phyloP scores from a whole-genome alignment of 352 stramenopile species.

The Globisporangium cylindrosporum region DNA sequence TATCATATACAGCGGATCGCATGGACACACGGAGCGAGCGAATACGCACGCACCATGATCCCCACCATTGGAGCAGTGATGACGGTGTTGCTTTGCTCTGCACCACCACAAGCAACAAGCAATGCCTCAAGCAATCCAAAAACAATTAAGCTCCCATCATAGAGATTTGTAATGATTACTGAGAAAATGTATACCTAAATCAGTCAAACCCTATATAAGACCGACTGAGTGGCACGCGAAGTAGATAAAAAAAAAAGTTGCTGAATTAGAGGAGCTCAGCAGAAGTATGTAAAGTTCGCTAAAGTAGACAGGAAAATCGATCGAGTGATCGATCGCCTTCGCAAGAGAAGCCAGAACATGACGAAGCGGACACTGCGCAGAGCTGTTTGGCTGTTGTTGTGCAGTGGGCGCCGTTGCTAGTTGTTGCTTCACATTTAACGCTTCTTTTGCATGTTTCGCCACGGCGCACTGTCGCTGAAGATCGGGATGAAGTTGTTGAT shows the following conservation, averaged over 20 bases:
- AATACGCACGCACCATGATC: constrained; percentile 15
- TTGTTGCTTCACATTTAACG: constrained; percentile 19
- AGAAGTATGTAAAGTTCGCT: constrained; percentile 5
- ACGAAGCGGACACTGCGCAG: background rate
- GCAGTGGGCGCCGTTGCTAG: background rate
- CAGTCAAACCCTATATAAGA: background rate
- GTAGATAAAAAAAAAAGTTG: background rate
- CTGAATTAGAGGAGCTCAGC: background rate
- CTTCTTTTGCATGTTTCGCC: constrained; percentile 76
- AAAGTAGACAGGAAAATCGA: constrained; percentile 4
- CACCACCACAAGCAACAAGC: background rate
- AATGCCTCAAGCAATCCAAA: too few relatives aligned
- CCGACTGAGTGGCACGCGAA: background rate
- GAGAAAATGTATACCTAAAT: background rate
- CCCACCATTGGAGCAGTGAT: constrained; percentile 7
- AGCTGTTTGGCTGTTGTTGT: background rate
- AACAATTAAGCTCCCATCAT: background rate
- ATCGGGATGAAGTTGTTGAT: constrained; percentile 99
- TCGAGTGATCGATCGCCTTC: background rate
- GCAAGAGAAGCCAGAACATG: background rate
- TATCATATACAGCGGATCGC: background rate
- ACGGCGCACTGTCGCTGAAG: constrained; percentile 95
- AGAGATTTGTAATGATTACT: background rate
- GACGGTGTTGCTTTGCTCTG: background rate
- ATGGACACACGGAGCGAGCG: background rate